Evolutionary conservation across 257 asterid genomes (phyloP).

Genomic region (Solanum pimpinellifolium): DNA sequence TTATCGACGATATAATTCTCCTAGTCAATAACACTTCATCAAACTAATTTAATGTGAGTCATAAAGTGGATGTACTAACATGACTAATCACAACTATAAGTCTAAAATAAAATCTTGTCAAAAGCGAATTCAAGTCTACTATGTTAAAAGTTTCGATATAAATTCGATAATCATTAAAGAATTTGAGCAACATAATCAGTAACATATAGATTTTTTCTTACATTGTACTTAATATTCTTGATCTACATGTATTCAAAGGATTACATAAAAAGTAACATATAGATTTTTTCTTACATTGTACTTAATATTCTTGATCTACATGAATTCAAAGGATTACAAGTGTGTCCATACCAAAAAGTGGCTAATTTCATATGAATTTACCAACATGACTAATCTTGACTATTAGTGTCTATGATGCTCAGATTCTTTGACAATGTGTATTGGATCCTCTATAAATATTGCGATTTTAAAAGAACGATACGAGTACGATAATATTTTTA

Average conservation of each 20-base stretch:
- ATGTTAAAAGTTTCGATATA: too few species aligned
- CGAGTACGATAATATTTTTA: too few species aligned
- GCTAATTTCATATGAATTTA: neutral
- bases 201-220: neutral
- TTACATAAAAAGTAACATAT: neutral
- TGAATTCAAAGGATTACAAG: neutral
- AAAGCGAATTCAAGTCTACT: too few species aligned
- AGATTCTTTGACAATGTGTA: too few species aligned
- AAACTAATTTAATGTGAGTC: neutral
- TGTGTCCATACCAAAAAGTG: neutral
- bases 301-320: neutral
- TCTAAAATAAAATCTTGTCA: neutral
- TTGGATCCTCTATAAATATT: too few species aligned
- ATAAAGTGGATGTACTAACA: neutral
- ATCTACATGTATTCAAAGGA: neutral
- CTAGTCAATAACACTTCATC: neutral
- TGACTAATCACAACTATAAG: neutral
- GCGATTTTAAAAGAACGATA: too few species aligned
- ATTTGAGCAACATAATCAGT: neutral
- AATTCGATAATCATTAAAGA: neutral
- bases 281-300: neutral
- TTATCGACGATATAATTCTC: neutral
- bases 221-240: neutral
- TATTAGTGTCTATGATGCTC: neutral
- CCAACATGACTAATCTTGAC: neutral